phyloP scores from a whole-genome alignment of 768 basidiomycete species.

The Termitomyces sp. region DNA sequence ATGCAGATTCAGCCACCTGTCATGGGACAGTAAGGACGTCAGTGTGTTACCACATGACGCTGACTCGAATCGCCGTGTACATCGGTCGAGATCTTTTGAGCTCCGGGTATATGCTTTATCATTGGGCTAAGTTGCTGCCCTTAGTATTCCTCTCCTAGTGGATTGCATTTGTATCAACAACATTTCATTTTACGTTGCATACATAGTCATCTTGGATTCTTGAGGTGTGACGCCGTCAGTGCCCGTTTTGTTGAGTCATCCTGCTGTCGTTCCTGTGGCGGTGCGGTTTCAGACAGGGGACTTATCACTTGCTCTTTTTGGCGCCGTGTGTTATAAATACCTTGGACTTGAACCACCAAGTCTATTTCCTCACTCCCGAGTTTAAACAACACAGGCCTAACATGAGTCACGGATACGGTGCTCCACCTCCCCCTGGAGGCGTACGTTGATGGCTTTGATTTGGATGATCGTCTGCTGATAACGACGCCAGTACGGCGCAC shows the following conservation, averaged over 20 bases:
- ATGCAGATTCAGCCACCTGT: conserved; percentile 8
- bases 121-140: not conserved
- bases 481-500: conserved; percentile 13
- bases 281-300: not conserved
- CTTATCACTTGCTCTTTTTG: not conserved
- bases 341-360: not conserved
- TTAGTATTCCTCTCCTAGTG: not conserved
- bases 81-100: not conserved
- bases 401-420: conserved; percentile 1
- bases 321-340: not conserved
- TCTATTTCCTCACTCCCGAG: not conserved
- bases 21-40: conserved; percentile 7
- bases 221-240: not conserved
- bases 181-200: conserved; percentile 7
- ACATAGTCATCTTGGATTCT: not conserved
- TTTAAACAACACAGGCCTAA: not conserved
- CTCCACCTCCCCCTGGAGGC: not conserved
- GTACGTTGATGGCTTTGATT: not conserved
- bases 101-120: not conserved
- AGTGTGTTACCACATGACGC: not conserved
- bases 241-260: not conserved
- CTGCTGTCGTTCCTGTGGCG: not conserved
- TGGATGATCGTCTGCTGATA: not conserved
- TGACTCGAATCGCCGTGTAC: not conserved
- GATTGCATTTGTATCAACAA: conserved; percentile 11